These are phyloP conservation scores for Zanthoxylum bungeanum DNA, from an alignment of 345 rosid genomes.

Conservation along the genomic window DNA sequence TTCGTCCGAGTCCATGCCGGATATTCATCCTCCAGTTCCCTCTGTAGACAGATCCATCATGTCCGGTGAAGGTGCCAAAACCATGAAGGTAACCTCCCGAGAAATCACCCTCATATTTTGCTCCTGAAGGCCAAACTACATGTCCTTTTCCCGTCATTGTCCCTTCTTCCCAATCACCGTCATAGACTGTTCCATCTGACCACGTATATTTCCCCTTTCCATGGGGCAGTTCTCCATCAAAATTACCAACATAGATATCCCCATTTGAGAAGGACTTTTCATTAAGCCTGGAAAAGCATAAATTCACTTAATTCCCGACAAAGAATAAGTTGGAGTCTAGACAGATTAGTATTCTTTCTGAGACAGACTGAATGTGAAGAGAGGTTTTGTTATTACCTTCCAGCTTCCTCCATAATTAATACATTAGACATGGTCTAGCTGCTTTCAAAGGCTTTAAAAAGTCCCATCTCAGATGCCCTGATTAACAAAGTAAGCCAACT, in stretches of 20 bases:
- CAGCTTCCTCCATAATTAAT: slow-evolving; percentile 19
- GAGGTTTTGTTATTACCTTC: slow-evolving; percentile 16
- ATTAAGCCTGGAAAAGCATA: slow-evolving; percentile 36
- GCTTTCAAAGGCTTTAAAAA: background rate
- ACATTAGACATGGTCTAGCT: slow-evolving; percentile 2
- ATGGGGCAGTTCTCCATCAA: slow-evolving; percentile 59
- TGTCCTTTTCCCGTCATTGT: slow-evolving; percentile 81
- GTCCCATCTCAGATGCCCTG: background rate
- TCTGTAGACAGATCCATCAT: slow-evolving; percentile 55
- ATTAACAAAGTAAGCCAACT: background rate
- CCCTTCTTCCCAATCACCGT: slow-evolving; percentile 87
- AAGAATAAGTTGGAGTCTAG: background rate
- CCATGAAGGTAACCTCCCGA: slow-evolving; percentile 93
- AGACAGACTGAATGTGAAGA: background rate
- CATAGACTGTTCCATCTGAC: slow-evolving; percentile 64
- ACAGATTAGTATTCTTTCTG: background rate
- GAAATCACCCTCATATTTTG: slow-evolving; percentile 77
- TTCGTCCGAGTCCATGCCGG: slow-evolving; percentile 79
- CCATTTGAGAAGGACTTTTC: slow-evolving; percentile 56
- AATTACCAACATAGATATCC: slow-evolving; percentile 61
- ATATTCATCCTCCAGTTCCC: slow-evolving; percentile 91
- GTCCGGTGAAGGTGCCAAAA: slow-evolving; percentile 53
- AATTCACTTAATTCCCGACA: background rate
- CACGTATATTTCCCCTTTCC: slow-evolving; percentile 81
- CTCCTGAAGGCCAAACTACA: slow-evolving; percentile 70